Evolutionary conservation across 1,284 basidiomycete species (phyloP).

Genomic region (Sphaerobolus stellatus): DNA sequence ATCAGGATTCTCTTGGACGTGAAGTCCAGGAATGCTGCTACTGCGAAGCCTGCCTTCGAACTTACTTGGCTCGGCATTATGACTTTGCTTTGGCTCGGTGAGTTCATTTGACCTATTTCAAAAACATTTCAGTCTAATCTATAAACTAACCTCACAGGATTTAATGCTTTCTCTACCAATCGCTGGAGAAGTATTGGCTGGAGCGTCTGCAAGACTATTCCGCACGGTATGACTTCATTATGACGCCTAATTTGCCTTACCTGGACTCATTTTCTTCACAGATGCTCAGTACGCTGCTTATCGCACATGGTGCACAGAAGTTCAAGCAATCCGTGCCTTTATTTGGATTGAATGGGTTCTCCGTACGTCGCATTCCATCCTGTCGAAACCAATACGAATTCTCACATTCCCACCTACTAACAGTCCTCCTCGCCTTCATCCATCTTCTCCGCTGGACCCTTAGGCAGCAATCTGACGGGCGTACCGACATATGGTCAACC

Average conservation of each 20-base stretch:
- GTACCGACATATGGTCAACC: conserved; percentile 51
- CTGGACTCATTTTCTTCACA: background rate
- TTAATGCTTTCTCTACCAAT: conserved; percentile 59
- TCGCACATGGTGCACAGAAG: conserved; percentile 51
- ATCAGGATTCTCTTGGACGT: conserved; percentile 47
- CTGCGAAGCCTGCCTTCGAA: conserved; percentile 47
- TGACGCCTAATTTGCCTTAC: background rate
- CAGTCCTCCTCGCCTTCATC: conserved; percentile 45
- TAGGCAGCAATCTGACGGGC: conserved; percentile 43
- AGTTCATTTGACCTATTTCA: conserved; percentile 17
- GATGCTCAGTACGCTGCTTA: conserved; percentile 44
- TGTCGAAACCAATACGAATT: background rate
- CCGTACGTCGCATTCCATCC: conserved; percentile 36
- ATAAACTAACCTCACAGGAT: conserved; percentile 34
- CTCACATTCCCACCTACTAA: background rate
- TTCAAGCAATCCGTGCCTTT: conserved; percentile 54
- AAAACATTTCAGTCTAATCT: background rate
- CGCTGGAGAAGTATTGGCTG: conserved; percentile 50
- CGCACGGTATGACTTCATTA: conserved; percentile 35
- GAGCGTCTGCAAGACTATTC: conserved; percentile 47
- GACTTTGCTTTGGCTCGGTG: conserved; percentile 55
- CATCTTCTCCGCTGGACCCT: conserved; percentile 45
- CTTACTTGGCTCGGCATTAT: conserved; percentile 46
- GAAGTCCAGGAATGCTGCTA: conserved; percentile 40
- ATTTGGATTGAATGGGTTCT: conserved; percentile 58